Conservation (phyloP, 2,329 filamentous ascomycete species). For the Aureobasidium sp. region DNA sequence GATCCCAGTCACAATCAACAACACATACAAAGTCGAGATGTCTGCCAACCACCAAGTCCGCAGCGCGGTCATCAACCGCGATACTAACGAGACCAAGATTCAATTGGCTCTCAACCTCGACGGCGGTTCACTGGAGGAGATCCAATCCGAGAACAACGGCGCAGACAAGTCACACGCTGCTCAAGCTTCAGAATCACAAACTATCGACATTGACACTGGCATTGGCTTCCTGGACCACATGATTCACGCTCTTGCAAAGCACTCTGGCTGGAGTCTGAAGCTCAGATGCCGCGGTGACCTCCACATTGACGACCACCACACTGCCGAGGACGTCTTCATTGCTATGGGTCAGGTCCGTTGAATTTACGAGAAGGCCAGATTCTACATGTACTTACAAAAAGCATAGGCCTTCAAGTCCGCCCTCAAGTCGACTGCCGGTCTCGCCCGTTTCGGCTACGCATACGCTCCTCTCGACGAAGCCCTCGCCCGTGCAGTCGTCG, state of each 20-base stretch:
- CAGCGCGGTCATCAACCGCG: slow-evolving; percentile 71
- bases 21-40: slow-evolving; percentile 19
- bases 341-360: slow-evolving; percentile 59
- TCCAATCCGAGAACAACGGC: slow-evolving; percentile 39
- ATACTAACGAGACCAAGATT: slow-evolving; percentile 98
- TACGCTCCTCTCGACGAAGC: slow-evolving; percentile 95
- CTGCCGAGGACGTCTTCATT: slow-evolving; percentile 89
- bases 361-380: no score
- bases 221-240: slow-evolving; percentile 99
- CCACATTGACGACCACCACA: slow-evolving; percentile 98
- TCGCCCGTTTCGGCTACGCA: slow-evolving; percentile 84
- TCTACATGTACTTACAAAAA: slow-evolving; percentile 2
- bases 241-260: slow-evolving; percentile 93
- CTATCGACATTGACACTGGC: slow-evolving; percentile 81
- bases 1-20: not conserved
- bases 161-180: slow-evolving; percentile 62
- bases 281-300: slow-evolving; percentile 81
- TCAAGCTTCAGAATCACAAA: slow-evolving; percentile 76
- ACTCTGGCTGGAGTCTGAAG: slow-evolving; percentile 85
- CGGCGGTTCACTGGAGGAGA: slow-evolving; percentile 60
- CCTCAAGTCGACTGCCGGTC: slow-evolving; percentile 68
- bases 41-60: slow-evolving; percentile 38
- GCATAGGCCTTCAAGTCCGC: slow-evolving; percentile 65
- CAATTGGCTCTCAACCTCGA: slow-evolving; percentile 88
- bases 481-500: slow-evolving; percentile 85